Evolutionary conservation across 805 yeast genomes (phyloP), one percentile per base, ranked within the genome.

Genomic region (Barnettozyma wickerhamii): DNA sequence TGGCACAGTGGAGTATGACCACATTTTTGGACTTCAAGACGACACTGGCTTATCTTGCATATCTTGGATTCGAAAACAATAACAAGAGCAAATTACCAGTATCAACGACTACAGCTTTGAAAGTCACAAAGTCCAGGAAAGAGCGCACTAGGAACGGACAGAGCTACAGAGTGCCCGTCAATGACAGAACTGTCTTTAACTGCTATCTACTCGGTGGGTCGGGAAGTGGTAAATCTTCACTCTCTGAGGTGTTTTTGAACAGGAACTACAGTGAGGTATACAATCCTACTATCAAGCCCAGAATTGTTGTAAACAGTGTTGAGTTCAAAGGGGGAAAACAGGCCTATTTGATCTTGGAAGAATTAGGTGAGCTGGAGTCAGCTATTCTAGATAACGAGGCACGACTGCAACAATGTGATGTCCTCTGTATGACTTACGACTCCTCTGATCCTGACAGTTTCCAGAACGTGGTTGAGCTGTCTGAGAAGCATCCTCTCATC

Each of bases 1-100:
- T 93, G 29, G 99, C 99, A 0, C 98, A 91, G 55, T 93, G 99
- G 99, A 83, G 91, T 52, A 84, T 93, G 85, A 88, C 96, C 1
- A 91, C 98, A 0, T 89, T 79, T 50, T 65, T 93, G 23, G 95
- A 90, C 52, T 79, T 84, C 56, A 79, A 74, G 51, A 82, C 88
- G 1, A 89, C 98, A 0, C 71, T 93, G 37, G 95, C 88, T 37
- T 93, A 91, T 54, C 64, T 93, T 46, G 95, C 95, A 0, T 87
- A 86, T 64, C 71, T 93, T 41, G 99, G 99, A 0, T 91, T 84
- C 56, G 95, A 86, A 46, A 75, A 68, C 41, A 9, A 40, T 2
- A 40, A 31, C 29, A 46, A 44, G 35, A 52, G 46, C 24, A 50
- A 44, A 14, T 59, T 56, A 7, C 19, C 30, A 20, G 29, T 27